These are phyloP conservation scores for Cercospora zeina DNA, from an alignment of 2,329 filamentous ascomycete genomes.

Conservation along the genomic window DNA sequence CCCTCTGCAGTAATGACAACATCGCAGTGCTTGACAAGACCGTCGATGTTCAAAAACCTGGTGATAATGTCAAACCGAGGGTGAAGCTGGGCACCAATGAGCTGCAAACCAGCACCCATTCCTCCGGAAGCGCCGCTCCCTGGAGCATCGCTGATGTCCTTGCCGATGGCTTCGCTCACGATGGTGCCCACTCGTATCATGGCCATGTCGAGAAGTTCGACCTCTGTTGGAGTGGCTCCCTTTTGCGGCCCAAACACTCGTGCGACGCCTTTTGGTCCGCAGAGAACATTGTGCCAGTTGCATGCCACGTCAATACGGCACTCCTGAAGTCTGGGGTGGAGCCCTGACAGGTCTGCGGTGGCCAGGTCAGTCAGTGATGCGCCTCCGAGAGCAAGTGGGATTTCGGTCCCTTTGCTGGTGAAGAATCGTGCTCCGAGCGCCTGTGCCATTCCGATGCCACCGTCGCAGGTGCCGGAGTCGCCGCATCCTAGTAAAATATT, in stretches of 20 bases:
- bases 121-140: conserved; percentile 57
- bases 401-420: conserved; percentile 41
- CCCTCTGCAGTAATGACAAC: conserved; percentile 57
- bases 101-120: conserved; percentile 53
- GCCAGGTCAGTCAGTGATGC: conserved; percentile 44
- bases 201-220: conserved; percentile 46
- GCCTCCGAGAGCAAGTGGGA: conserved; percentile 48
- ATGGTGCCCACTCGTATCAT: conserved; percentile 49
- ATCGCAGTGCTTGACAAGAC: conserved; percentile 51
- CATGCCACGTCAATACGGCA: conserved; percentile 53
- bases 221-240: conserved; percentile 49
- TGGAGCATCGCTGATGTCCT: conserved; percentile 44
- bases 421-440: conserved; percentile 53
- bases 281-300: conserved; percentile 56
- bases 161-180: conserved; percentile 40
- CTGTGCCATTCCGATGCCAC: conserved; percentile 57
- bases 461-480: conserved; percentile 57
- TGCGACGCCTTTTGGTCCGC: conserved; percentile 53
- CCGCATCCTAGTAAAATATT: conserved; percentile 56
- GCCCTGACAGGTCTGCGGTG: conserved; percentile 43
- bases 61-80: conserved; percentile 54
- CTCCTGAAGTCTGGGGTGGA: conserved; percentile 44
- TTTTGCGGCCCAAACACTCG: conserved; percentile 56
- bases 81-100: conserved; percentile 51
- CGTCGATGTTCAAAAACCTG: conserved; percentile 53